Evolutionary conservation across 371 early-diverging fungal genomes (phyloP), one percentile per base, ranked within the genome.

Genomic region (Chytridium lagenaria): DNA sequence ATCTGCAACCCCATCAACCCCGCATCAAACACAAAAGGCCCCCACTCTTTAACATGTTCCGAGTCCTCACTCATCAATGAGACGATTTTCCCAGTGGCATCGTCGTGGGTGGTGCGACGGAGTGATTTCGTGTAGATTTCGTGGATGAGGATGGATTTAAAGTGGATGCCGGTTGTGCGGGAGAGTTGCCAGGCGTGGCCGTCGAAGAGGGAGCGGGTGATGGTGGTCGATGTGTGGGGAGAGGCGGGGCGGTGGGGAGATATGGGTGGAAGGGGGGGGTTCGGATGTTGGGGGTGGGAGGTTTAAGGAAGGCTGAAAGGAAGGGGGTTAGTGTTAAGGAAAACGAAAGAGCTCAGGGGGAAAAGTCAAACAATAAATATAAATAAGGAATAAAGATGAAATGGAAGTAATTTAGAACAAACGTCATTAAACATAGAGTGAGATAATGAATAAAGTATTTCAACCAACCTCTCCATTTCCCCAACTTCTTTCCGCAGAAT

Each of bases 91-190:
- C 85, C 85, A 15, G 19, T 16, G 44, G 10, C 55, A 23, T 7
- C 5, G 55, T 10, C 10, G 55, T 15, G 75, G 31, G 71, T 52
- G 15, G 72, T 59, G 40, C 77, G 31, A 23, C 68, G 15, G 34
- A 84, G 69, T 10, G 78, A 39, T 57, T 84, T 84, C n/a, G 50
- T 52, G 78, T 83, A 84, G 61, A 85, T 75, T 44, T 80, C 78
- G 40, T 73, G 52, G 51, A 85, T 75, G 7, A 85, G 36, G 31
- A 79, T 72, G 1, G 78, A 66, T 30, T 81, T 75, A 33, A 80
- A 40, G 16, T 80, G 73, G 38, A 61, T 23, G 1, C 82, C 82
- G 37, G 76, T 68, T 1, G 78, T 31, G 3, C 82, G 52, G 15
- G 77, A 81, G 50, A 37, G 59, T 34, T 74, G 81, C 68, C 72